Evolutionary conservation across 2,329 filamentous ascomycete genomes (phyloP), one percentile per base, ranked within the genome.

Genomic region (Pseudocercospora vitis): DNA sequence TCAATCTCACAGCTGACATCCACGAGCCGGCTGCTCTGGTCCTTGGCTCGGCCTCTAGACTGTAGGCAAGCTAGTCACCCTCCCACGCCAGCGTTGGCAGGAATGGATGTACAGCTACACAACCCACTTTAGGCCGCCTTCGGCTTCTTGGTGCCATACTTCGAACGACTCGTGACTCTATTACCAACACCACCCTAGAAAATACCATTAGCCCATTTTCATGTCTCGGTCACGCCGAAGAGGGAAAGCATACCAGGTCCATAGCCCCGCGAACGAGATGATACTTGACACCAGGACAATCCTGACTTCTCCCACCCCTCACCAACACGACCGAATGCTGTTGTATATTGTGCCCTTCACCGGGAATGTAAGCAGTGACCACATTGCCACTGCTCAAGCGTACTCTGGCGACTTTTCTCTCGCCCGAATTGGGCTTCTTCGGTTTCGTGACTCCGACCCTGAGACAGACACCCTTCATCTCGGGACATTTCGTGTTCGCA

Each of bases 61-160:
- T n/a, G n/a, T n/a, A 31, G 12, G 6, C n/a, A 24, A 9, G 12
- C 2, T 19, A 21, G n/a, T n/a, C n/a, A n/a, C n/a, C n/a, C n/a
- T 42, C 37, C 24, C 21, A 26, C 18, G 12, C 11, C 3, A 42
- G 37, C 37, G 14, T 42, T 42, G 37, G 37, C 21, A 42, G 37
- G 37, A 42, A 42, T 42, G 37, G 37, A 42, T 21, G n/a, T 12
- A 12, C 37, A 21, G 19, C 33, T 21, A n/a, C 16, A 26, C 11
- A 21, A 23, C 7, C 21, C 21, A 21, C 12, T 2, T 59, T 61
- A 79, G 18, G 86, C 85, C 72, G 85, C 85, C 86, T 97, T 97
- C 0, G 94, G 92, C 79, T 96, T 97, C 85, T 99, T 99, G 46
- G 94, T 95, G 57, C 94, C 94, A 70, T 96, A 99, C 76, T 99